Base-by-base conservation (phyloP, 2,329 filamentous ascomycete genomes). In the Leptographium flavum region DNA sequence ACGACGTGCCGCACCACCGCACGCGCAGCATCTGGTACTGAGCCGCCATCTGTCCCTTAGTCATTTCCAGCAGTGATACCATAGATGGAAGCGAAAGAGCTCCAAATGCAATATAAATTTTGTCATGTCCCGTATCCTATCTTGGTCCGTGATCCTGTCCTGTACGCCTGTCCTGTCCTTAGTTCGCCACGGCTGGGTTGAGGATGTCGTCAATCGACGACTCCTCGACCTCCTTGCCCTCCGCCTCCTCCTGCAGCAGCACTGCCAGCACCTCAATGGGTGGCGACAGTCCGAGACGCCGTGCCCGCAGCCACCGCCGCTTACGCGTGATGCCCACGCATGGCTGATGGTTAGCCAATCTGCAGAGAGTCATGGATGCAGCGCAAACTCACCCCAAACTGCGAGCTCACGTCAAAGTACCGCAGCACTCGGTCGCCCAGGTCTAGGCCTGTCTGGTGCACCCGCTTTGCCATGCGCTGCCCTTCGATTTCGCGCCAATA, bases 1-100 rank as follows among this genome's bases (percentile, higher is more conserved):
- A 79, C 57, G 69, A 66, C 35, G 74, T 87, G 49, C 85, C 86
- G 5, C 87, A 94, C 63, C 88, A 95, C 63, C 73, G 88, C 51
- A 94, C 88, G 37, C 76, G 88, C 59, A 93, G 87, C 57, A 94
- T 95, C 50, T 95, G 88, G 88, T 95, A 95, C 62, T 95, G 63
- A 61, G 4, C n/a, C n/a, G 28, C 4, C 14, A 35, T 6, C 22
- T n/a, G 6, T 27, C 13, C 5, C 9, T 39, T 32, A 11, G 13
- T 33, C n/a, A n/a, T n/a, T n/a, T n/a, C n/a, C n/a, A n/a, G n/a
- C n/a, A n/a, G 25, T 27, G 25, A 27, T 27, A 27, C 25, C 25
- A 27, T n/a, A n/a, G n/a, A n/a, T n/a, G n/a, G n/a, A n/a, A n/a
- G n/a, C n/a, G n/a, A n/a, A n/a, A n/a, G n/a, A n/a, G n/a, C n/a